phyloP scores from a whole-genome alignment of 768 basidiomycete genomes.

The Russula griseocarnosa region DNA sequence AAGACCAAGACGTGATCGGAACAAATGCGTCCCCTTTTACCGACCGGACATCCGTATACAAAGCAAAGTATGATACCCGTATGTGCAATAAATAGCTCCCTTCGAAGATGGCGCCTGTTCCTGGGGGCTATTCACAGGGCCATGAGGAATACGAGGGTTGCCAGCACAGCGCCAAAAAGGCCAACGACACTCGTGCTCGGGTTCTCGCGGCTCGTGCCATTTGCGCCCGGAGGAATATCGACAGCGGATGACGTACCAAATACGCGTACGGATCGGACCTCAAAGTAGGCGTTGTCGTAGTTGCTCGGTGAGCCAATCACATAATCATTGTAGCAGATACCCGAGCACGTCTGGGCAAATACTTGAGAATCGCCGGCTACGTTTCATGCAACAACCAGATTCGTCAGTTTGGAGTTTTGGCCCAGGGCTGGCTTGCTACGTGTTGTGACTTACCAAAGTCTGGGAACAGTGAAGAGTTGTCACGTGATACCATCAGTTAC shows the following conservation, averaged over 20 bases:
- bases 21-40: background rate
- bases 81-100: background rate
- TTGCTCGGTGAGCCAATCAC: slow-evolving; percentile 35
- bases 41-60: background rate
- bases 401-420: background rate
- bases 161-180: background rate
- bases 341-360: slow-evolving; percentile 21
- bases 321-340: slow-evolving; percentile 33
- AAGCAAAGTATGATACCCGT: background rate
- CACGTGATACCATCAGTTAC: background rate
- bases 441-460: slow-evolving; percentile 14
- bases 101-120: background rate
- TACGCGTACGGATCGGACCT: slow-evolving; percentile 40
- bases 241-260: slow-evolving; percentile 23
- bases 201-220: background rate
- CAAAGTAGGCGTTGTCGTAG: slow-evolving; percentile 41
- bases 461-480: background rate
- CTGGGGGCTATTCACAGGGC: slow-evolving; percentile 14
- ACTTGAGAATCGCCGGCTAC: slow-evolving; percentile 14
- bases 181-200: background rate
- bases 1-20: background rate
- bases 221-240: background rate
- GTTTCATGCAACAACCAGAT: background rate
- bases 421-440: background rate
- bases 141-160: slow-evolving; percentile 1